Conservation (phyloP, 768 basidiomycete genomes). For the Leccinum variicolor region DNA sequence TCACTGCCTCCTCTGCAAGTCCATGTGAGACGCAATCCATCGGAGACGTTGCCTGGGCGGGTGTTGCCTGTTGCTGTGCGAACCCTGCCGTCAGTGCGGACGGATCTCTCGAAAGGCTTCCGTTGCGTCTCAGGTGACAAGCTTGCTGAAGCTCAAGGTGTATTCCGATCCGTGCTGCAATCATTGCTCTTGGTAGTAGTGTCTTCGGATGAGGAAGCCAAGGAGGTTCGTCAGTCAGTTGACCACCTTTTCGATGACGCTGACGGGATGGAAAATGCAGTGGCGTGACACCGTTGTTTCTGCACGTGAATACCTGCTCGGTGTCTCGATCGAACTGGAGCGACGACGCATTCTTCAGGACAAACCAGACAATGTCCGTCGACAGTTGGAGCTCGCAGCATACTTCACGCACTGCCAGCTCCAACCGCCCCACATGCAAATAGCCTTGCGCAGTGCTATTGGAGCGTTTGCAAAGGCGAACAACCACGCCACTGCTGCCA, state of each 20-base stretch:
- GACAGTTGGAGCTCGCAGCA: slow-evolving; percentile 91
- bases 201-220: slow-evolving; percentile 80
- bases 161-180: slow-evolving; percentile 79
- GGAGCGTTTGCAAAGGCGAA: slow-evolving; percentile 85
- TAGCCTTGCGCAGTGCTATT: slow-evolving; percentile 92
- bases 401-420: slow-evolving; percentile 97
- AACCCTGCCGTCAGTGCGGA: slow-evolving; percentile 67
- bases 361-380: slow-evolving; percentile 72
- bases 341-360: slow-evolving; percentile 76
- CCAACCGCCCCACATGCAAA: slow-evolving; percentile 84
- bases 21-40: slow-evolving; percentile 82
- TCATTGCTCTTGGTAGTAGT: slow-evolving; percentile 80
- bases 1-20: slow-evolving; percentile 86
- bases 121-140: slow-evolving; percentile 82
- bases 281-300: slow-evolving; percentile 85
- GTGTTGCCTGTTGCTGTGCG: slow-evolving; percentile 75
- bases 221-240: slow-evolving; percentile 54
- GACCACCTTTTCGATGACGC: not conserved
- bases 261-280: slow-evolving; percentile 39
- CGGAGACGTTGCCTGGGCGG: slow-evolving; percentile 69
- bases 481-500: slow-evolving; percentile 90
- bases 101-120: slow-evolving; percentile 86
- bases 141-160: slow-evolving; percentile 73
- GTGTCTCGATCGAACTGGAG: slow-evolving; percentile 89
- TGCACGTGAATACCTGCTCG: slow-evolving; percentile 90